Percentiles rank a stretch among this genome's conserved stretches.
These are phyloP conservation scores for Lactarius tabidus DNA, from an alignment of 768 basidiomycete species.

Conservation along the genomic window DNA sequence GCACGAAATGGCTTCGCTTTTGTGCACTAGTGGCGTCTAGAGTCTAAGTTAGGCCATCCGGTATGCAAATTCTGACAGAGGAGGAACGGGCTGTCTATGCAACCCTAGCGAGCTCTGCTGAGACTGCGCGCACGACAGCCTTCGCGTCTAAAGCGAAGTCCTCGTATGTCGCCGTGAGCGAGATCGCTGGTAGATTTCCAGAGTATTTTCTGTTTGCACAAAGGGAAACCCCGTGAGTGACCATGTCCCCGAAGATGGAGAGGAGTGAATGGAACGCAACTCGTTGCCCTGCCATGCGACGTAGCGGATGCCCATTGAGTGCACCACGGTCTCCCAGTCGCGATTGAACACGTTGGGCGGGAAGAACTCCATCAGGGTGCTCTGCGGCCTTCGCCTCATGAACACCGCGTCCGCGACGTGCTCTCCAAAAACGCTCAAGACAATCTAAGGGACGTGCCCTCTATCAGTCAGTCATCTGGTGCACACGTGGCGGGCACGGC, in stretches of 20 bases:
- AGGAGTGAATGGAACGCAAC: conserved; percentile 3
- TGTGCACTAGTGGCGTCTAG: not conserved
- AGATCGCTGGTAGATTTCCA: not conserved
- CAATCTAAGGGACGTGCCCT: conserved; percentile 2
- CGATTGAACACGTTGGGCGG: conserved; percentile 14
- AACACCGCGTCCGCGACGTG: conserved; percentile 23
- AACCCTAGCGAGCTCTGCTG: conserved; percentile 10
- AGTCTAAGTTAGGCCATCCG: not conserved
- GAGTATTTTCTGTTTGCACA: conserved; percentile 16
- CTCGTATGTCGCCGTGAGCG: not conserved
- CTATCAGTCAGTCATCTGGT: not conserved
- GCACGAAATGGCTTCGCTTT: not conserved
- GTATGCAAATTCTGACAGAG: not conserved
- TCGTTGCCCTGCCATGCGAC: conserved; percentile 21
- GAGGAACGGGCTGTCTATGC: not conserved
- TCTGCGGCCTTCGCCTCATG: conserved; percentile 15
- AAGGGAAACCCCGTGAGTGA: not conserved
- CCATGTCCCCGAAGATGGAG: not conserved
- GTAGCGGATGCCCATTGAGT: conserved; percentile 22
- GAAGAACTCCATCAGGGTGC: conserved; percentile 25
- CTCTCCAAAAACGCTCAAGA: conserved; percentile 18
- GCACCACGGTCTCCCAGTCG: conserved; percentile 23
- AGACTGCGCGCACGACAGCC: conserved; percentile 19
- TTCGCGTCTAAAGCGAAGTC: conserved; percentile 18
- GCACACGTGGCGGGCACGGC: not conserved